Conservation (phyloP, 192 early-diverging fungal species). For the Backusella mclennaniae region DNA sequence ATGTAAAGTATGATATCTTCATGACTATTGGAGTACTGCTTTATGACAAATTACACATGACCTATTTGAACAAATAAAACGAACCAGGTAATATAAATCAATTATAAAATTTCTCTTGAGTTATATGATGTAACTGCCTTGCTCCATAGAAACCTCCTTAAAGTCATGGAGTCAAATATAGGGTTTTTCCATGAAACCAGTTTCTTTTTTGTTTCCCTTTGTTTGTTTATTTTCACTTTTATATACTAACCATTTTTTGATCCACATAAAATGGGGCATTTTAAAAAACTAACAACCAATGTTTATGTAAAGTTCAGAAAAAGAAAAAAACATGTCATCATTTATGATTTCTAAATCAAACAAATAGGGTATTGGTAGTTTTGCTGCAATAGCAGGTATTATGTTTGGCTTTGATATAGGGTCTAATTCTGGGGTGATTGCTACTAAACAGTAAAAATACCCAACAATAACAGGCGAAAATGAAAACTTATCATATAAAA, state of each 20-base stretch:
- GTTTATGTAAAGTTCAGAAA: neutral
- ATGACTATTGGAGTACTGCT: neutral
- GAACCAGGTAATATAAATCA: neutral
- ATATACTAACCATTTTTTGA: neutral
- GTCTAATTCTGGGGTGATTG: constrained; percentile 50
- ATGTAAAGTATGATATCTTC: neutral
- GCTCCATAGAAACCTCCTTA: neutral
- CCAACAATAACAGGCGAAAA: too few relatives aligned
- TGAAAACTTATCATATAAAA: neutral
- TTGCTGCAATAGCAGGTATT: constrained; percentile 51
- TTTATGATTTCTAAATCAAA: neutral
- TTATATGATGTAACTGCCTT: neutral
- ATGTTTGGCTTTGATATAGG: constrained; percentile 57
- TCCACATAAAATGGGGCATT: neutral
- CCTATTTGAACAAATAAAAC: neutral
- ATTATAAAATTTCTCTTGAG: neutral
- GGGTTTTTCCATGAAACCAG: neutral
- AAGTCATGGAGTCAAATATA: neutral
- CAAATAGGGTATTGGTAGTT: constrained; percentile 32
- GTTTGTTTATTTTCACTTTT: neutral
- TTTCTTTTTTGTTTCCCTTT: neutral
- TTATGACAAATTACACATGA: neutral
- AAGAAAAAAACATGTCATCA: neutral
- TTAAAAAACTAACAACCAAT: constrained; percentile 10
- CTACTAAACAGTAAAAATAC: constrained; percentile 30